Evolutionary conservation across 495 filamentous ascomycete genomes (phyloP).

Genomic region (Chaetomidium leptoderma): DNA sequence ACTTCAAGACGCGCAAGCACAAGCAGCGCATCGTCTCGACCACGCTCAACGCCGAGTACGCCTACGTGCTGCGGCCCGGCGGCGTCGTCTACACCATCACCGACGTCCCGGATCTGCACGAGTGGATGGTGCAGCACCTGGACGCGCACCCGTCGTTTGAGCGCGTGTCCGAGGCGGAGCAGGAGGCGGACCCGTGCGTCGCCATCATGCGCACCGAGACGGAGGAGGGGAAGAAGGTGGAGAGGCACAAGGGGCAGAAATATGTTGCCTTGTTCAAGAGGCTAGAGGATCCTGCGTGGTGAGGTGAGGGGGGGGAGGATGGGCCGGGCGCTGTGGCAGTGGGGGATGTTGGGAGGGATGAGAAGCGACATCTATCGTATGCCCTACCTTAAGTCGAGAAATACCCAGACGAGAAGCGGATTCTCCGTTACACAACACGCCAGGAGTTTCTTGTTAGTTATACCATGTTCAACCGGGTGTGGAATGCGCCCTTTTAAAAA

Average conservation of each 20-base stretch:
- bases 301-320: not conserved
- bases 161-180: conserved; percentile 59
- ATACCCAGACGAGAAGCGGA: no score
- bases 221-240: conserved; percentile 96
- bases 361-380: not conserved
- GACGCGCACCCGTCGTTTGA: conserved; percentile 64
- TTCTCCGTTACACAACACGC: no score
- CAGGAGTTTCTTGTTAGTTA: no score
- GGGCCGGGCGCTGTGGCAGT: not conserved
- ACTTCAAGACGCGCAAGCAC: conserved; percentile 96
- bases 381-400: no score
- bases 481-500: no score
- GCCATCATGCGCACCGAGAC: conserved; percentile 78
- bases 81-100: conserved; percentile 93
- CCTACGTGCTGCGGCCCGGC: conserved; percentile 76
- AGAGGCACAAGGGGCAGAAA: conserved; percentile 81
- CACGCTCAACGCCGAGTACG: conserved; percentile 86
- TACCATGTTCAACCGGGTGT: no score
- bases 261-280: conserved; percentile 82
- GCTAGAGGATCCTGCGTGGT: conserved; percentile 60
- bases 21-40: conserved; percentile 92
- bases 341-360: not conserved
- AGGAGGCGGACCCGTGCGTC: conserved; percentile 71
- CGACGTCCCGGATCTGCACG: conserved; percentile 88
- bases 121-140: conserved; percentile 89